Evolutionary conservation across 1,139 yeast genomes (phyloP).

Genomic region (Geotrichum reessii): DNA sequence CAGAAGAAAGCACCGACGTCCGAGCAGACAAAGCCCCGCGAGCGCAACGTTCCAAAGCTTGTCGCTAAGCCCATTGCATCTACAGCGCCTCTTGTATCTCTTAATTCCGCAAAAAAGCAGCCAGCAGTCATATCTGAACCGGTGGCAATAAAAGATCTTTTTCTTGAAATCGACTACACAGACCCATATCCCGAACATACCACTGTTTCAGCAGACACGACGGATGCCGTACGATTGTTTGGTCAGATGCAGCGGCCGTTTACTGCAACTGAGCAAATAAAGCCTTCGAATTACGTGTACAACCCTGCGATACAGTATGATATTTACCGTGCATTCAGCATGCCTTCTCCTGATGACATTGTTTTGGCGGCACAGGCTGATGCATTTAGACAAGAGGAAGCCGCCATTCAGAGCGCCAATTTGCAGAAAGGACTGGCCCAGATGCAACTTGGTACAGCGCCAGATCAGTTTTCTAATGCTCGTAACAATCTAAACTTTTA

Average conservation of each 20-base stretch:
- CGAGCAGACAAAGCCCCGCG: neutral
- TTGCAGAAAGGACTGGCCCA: conserved; percentile 6
- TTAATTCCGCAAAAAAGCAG: neutral
- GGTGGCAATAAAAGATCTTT: conserved; percentile 9
- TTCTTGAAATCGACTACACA: conserved; percentile 14
- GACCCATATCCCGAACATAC: neutral
- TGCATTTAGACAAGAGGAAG: conserved; percentile 21
- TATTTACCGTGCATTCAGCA: conserved; percentile 44
- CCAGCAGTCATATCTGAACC: neutral
- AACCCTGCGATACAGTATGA: conserved; percentile 1
- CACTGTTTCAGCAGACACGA: neutral
- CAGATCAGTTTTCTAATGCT: conserved; percentile 3
- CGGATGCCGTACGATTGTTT: neutral
- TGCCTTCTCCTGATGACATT: conserved; percentile 82
- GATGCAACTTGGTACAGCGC: conserved; percentile 1
- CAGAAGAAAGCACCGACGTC: conserved; percentile 3
- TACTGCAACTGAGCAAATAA: neutral
- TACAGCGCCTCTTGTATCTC: neutral
- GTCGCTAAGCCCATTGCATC: conserved; percentile 6
- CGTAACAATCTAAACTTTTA: conserved; percentile 2
- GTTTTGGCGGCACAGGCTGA: conserved; percentile 52
- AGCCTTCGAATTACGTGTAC: conserved; percentile 2
- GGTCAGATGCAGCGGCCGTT: neutral
- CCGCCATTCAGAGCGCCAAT: conserved; percentile 2
- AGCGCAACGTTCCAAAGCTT: conserved; percentile 1